phyloP scores from a whole-genome alignment of 108 stramenopile genomes.

The Cyclotella baltica region DNA sequence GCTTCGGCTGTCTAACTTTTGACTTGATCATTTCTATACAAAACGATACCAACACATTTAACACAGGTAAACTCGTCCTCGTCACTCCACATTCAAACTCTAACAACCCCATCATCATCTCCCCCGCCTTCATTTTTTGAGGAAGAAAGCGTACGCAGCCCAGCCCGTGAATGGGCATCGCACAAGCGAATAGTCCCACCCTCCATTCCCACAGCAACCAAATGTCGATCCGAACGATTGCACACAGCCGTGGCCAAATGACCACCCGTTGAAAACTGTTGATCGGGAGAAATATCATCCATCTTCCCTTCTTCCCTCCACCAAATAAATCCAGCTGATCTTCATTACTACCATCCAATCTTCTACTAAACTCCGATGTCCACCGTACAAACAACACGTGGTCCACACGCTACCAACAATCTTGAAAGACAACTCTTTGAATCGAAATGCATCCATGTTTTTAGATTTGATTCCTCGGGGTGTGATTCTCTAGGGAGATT shows the following conservation, averaged over 20 bases:
- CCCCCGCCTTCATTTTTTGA: slow-evolving; percentile 33
- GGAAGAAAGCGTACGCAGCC: slow-evolving; percentile 66
- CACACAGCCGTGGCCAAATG: slow-evolving; percentile 64
- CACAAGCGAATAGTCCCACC: slow-evolving; percentile 70
- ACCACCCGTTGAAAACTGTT: slow-evolving; percentile 76
- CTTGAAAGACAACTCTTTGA: no score
- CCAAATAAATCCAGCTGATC: no score
- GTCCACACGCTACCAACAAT: no score
- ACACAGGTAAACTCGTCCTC: slow-evolving; percentile 52
- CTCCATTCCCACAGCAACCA: slow-evolving; percentile 82
- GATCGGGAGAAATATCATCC: slow-evolving; percentile 63
- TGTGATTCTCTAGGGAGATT: no score
- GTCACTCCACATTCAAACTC: slow-evolving; percentile 68
- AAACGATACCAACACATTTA: slow-evolving; percentile 30
- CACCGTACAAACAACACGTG: no score
- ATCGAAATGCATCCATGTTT: no score
- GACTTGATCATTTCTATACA: slow-evolving; percentile 20
- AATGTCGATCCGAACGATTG: slow-evolving; percentile 73
- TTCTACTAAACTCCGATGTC: slow-evolving; percentile 54
- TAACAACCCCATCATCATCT: slow-evolving; percentile 56
- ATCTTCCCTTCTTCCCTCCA: slow-evolving; percentile 17
- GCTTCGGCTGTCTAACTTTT: slow-evolving; percentile 28
- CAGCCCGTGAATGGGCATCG: slow-evolving; percentile 74
- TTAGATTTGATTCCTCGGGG: no score
- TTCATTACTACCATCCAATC: slow-evolving; percentile 45